Evolutionary conservation across 2,329 filamentous ascomycete genomes (phyloP), one percentile per base, ranked within the genome.

Genomic region (Meredithiella fracta): DNA sequence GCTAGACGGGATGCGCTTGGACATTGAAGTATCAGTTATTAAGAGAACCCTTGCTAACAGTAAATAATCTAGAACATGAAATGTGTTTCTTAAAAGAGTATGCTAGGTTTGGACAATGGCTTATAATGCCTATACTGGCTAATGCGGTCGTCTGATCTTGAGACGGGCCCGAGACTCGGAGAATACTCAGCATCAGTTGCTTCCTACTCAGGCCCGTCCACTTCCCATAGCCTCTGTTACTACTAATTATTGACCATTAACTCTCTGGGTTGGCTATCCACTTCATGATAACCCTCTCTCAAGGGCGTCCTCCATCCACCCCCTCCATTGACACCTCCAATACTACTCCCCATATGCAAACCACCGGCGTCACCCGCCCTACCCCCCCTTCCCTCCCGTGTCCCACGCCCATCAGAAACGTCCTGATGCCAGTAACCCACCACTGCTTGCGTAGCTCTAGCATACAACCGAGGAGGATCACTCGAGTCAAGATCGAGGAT

Each of bases 101-200:
- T 44, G 40, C 40, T 44, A 20, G 40, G 37, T 14, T 38, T 38
- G 37, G 37, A n/a, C n/a, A n/a, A n/a, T n/a, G 29, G 11, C 29
- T 34, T 34, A 5, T 34, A 34, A 11, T 34, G 5, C 29, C 11
- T 5, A 11, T 11, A 5, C 5, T 11, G 5, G 29, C 29, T 34
- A 34, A 3, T 8, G 11, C 6, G 26, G 49, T 31, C 49, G 26
- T 51, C 49, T 15, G 26, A 51, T 31, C 49, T 51, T 51, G 49
- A 51, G 49, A 51, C 49, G 26, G 26, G 25, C n/a, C n/a, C 49
- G 49, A 51, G 25, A 51, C 49, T 51, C 49, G 49, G 49, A 31
- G 20, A 51, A n/a, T 37, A 51, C 7, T 6, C 15, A 44, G 40
- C 8, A 22, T 49, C 44, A 49, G 44, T 49, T 23, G 22, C 8